A percentile compares a stretch with the other conserved stretches of the same genome.
Evolutionary conservation across 192 early-diverging fungal genomes (phyloP).

Genomic region (Rhizophagus sp.): DNA sequence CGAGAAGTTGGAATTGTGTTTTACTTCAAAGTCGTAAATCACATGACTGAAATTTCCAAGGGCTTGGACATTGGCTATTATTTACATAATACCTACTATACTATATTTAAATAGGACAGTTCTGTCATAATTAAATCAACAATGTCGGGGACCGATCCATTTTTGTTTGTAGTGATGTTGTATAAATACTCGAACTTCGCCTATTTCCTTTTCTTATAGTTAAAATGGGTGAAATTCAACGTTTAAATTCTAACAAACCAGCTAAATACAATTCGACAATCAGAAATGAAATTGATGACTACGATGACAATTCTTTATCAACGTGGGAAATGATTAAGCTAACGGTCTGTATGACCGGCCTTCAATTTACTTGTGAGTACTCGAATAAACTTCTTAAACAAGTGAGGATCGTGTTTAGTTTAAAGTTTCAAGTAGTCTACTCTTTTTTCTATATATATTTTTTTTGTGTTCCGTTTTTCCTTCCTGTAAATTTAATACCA

Average conservation of each 20-base stretch:
- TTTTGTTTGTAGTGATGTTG: too few relatives aligned
- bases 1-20: too few relatives aligned
- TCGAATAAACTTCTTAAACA: background rate
- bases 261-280: background rate
- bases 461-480: conserved; percentile 1
- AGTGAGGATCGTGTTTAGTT: background rate
- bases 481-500: background rate
- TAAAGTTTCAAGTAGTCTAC: background rate
- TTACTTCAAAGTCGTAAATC: too few relatives aligned
- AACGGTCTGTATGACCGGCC: conserved; percentile 62
- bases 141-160: too few relatives aligned
- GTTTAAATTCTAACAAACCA: background rate
- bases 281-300: background rate
- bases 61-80: too few relatives aligned
- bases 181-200: too few relatives aligned
- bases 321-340: conserved; percentile 38
- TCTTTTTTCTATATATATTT: conserved; percentile 5
- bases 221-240: background rate
- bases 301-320: background rate
- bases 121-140: too few relatives aligned
- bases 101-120: too few relatives aligned
- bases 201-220: too few relatives aligned
- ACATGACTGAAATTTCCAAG: too few relatives aligned
- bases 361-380: conserved; percentile 71
- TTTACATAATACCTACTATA: too few relatives aligned